These are phyloP conservation scores for Lipomyces spencermartinsiae DNA, from an alignment of 805 yeast genomes.

Conservation along the genomic window DNA sequence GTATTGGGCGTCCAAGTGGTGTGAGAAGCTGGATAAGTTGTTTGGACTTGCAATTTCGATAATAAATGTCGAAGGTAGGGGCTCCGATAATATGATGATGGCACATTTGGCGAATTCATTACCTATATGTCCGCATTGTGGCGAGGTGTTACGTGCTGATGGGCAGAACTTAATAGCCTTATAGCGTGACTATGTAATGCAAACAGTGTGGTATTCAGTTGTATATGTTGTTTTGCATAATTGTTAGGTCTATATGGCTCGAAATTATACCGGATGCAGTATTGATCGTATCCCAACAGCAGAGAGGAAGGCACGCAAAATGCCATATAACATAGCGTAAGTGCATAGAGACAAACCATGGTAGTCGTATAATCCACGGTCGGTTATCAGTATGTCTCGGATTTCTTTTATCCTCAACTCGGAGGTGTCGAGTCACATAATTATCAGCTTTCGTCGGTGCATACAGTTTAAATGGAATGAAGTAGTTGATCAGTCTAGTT, in stretches of 20 bases:
- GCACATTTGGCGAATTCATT: neutral
- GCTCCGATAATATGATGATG: neutral
- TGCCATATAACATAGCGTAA: slow-evolving; percentile 46
- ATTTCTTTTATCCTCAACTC: slow-evolving; percentile 96
- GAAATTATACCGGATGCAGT: neutral
- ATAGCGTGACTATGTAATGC: no score
- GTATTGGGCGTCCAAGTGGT: slow-evolving; percentile 7
- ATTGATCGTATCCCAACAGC: neutral
- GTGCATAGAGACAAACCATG: slow-evolving; percentile 18
- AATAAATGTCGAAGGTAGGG: neutral
- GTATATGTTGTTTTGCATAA: no score
- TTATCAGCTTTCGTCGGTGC: slow-evolving; percentile 74
- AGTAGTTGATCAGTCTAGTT: neutral
- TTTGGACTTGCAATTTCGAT: slow-evolving; percentile 8
- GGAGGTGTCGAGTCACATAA: slow-evolving; percentile 98
- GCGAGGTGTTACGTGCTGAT: neutral
- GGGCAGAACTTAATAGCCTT: no score
- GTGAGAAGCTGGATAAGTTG: slow-evolving; percentile 2
- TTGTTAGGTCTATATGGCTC: no score
- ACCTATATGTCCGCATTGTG: neutral
- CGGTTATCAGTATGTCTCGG: slow-evolving; percentile 72
- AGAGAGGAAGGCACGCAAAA: slow-evolving; percentile 19
- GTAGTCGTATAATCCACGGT: neutral
- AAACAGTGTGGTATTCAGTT: no score
- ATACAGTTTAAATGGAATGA: slow-evolving; percentile 1